These are phyloP conservation scores for Aspergillus nomiae DNA, from an alignment of 2,329 filamentous ascomycete genomes.

Conservation along the genomic window DNA sequence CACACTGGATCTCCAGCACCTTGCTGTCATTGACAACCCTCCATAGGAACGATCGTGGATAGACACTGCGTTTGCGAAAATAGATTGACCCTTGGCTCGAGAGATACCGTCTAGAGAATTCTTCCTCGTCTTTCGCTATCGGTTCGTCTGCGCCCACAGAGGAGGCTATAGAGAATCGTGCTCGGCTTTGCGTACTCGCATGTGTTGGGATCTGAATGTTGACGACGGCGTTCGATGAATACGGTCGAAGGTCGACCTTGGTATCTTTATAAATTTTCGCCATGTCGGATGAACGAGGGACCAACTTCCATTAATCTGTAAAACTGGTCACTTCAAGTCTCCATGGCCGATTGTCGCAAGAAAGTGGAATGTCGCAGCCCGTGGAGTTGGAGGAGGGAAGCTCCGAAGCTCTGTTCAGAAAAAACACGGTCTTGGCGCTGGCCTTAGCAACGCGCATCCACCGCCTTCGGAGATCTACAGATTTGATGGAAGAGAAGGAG, in stretches of 20 bases:
- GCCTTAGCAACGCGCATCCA: conserved; percentile 16
- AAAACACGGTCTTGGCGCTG: conserved; percentile 42
- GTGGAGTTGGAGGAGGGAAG: conserved; percentile 31
- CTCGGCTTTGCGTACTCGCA: conserved; percentile 48
- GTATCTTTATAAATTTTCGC: conserved; percentile 82
- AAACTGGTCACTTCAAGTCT: conserved; percentile 29
- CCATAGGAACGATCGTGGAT: conserved; percentile 89
- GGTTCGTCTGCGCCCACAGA: conserved; percentile 40
- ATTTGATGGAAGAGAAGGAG: not conserved
- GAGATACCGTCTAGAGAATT: conserved; percentile 72
- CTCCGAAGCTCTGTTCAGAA: conserved; percentile 27
- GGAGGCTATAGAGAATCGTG: conserved; percentile 51
- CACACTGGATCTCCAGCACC: conserved; percentile 77
- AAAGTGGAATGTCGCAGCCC: conserved; percentile 18
- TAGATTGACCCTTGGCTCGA: conserved; percentile 81
- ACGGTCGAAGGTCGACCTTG: conserved; percentile 77
- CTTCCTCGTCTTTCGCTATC: conserved; percentile 61
- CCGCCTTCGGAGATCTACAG: conserved; percentile 9
- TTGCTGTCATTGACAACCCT: conserved; percentile 78
- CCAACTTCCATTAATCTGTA: conserved; percentile 22
- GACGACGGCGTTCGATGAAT: conserved; percentile 68
- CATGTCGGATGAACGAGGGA: conserved; percentile 51
- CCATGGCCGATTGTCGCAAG: conserved; percentile 31
- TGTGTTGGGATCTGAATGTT: conserved; percentile 65
- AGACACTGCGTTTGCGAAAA: conserved; percentile 73